phyloP scores from a whole-genome alignment of 805 yeast species.

The Wickerhamiella qilinensis region DNA sequence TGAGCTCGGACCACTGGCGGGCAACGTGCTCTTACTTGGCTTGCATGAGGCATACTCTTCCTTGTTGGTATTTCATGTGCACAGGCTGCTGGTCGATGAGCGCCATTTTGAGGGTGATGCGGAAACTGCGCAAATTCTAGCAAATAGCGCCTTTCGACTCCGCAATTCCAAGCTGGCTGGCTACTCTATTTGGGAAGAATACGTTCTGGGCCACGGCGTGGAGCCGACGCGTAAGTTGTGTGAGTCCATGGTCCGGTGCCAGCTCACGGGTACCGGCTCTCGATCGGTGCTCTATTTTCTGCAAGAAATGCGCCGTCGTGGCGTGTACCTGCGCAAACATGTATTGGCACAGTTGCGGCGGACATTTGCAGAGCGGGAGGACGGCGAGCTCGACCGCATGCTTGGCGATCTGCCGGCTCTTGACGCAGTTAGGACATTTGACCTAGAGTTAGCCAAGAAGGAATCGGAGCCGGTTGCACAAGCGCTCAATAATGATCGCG shows the following conservation, averaged over 20 bases:
- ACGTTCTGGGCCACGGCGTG: slow-evolving; percentile 2
- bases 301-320: slow-evolving; percentile 14
- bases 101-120: not conserved
- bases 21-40: not conserved
- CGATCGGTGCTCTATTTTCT: slow-evolving; percentile 12
- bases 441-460: slow-evolving; percentile 3
- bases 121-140: slow-evolving; percentile 11
- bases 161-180: slow-evolving; percentile 18
- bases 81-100: not conserved
- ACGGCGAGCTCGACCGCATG: slow-evolving; percentile 5
- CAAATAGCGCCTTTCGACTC: slow-evolving; percentile 16
- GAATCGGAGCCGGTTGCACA: slow-evolving; percentile 3
- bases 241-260: slow-evolving; percentile 16
- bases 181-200: slow-evolving; percentile 15
- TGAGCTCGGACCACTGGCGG: not conserved
- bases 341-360: slow-evolving; percentile 8
- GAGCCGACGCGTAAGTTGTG: slow-evolving; percentile 11
- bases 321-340: slow-evolving; percentile 10
- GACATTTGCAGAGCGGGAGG: slow-evolving; percentile 4
- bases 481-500: slow-evolving; percentile 1
- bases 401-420: not conserved
- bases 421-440: not conserved
- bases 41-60: not conserved
- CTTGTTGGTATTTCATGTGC: not conserved
- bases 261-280: slow-evolving; percentile 13